These are phyloP conservation scores for Alternaria rosae DNA, from an alignment of 2,329 filamentous ascomycete species.

Conservation along the genomic window DNA sequence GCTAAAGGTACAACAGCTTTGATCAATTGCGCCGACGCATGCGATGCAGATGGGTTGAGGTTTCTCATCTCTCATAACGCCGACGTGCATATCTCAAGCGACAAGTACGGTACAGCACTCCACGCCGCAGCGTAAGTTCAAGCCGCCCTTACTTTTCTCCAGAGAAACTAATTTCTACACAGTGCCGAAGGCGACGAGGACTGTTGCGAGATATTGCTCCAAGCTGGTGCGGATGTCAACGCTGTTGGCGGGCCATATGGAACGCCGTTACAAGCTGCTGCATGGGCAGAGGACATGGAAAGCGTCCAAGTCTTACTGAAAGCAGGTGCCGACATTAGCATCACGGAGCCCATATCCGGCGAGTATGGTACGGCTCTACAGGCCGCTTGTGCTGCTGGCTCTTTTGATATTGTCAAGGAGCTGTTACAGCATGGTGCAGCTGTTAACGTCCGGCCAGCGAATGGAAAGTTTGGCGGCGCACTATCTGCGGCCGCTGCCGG, in stretches of 20 bases:
- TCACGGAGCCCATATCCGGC: constrained; percentile 18
- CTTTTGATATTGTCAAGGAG: constrained; percentile 17
- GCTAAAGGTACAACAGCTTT: constrained; percentile 30
- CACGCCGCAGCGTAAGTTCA: constrained; percentile 27
- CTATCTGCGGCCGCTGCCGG: constrained; percentile 19
- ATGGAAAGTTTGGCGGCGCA: constrained; percentile 25
- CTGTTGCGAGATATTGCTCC: constrained; percentile 23
- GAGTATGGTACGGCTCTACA: constrained; percentile 31
- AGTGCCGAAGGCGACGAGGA: constrained; percentile 22
- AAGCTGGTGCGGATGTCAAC: constrained; percentile 29
- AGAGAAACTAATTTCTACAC: constrained; percentile 1
- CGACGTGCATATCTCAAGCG: constrained; percentile 22
- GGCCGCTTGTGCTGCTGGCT: constrained; percentile 26
- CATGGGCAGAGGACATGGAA: constrained; percentile 19
- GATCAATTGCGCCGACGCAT: constrained; percentile 25
- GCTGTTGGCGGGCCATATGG: constrained; percentile 24
- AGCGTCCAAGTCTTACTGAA: constrained; percentile 21
- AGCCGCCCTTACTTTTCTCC: neutral
- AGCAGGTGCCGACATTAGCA: constrained; percentile 22
- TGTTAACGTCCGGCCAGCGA: constrained; percentile 22
- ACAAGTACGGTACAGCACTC: constrained; percentile 29
- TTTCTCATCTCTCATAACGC: constrained; percentile 25
- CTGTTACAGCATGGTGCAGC: constrained; percentile 25
- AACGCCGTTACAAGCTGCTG: constrained; percentile 29
- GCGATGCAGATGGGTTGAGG: constrained; percentile 23